Evolutionary conservation across 2,329 filamentous ascomycete genomes (phyloP).

Genomic region (Botrytis fragariae): DNA sequence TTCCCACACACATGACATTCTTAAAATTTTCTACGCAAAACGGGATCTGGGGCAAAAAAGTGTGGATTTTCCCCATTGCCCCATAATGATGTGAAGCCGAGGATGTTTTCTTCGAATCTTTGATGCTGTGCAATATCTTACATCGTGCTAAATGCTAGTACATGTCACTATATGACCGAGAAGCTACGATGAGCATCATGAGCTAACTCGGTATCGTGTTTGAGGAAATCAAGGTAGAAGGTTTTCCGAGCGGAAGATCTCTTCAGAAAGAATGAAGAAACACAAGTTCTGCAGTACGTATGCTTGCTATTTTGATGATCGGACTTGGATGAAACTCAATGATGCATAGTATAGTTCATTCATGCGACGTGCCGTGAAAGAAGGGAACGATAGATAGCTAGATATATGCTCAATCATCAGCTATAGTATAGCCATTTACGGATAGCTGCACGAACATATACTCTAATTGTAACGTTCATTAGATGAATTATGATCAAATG

Average conservation of each 20-base stretch:
- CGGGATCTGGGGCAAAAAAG: constrained; percentile 6
- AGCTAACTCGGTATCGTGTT: background rate
- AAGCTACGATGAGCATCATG: background rate
- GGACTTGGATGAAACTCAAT: background rate
- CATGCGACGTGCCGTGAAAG: background rate
- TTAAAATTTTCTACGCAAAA: constrained; percentile 3
- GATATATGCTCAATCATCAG: background rate
- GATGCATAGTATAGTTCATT: background rate
- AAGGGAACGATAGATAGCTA: background rate
- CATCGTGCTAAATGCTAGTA: background rate
- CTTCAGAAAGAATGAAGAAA: background rate
- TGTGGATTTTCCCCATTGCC: constrained; percentile 1
- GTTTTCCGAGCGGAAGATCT: background rate
- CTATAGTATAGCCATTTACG: background rate
- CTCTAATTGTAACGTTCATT: background rate
- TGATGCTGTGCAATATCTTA: background rate
- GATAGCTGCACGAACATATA: background rate
- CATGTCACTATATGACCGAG: background rate
- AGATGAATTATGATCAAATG: background rate
- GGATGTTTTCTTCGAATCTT: background rate
- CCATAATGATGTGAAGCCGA: constrained; percentile 10
- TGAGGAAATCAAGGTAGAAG: background rate
- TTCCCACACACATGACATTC: constrained; percentile 10
- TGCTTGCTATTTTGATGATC: background rate
- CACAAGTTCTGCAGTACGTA: background rate